Evolutionary conservation across 441 rosid species (phyloP), one percentile per base, ranked within the genome.

Genomic region (Gossypium gossypioides): DNA sequence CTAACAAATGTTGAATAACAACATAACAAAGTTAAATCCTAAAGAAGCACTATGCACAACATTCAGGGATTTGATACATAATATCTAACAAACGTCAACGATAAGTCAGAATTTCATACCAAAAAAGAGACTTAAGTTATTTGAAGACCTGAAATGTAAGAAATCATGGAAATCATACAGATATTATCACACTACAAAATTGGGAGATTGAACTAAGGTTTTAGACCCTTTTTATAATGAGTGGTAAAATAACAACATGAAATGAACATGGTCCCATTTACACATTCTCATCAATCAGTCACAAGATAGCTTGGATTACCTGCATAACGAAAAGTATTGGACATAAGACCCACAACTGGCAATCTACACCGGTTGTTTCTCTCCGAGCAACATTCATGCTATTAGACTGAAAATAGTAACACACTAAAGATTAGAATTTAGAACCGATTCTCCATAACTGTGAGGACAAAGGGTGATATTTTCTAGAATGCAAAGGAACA

Each of bases 341-440:
- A 75, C 88, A 95, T 80, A 95, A 79, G 37, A 95, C 80, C 99
- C 87, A 92, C 75, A 95, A 72, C 51, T 95, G 98, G 34, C 99
- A 98, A 70, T 90, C 92, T 50, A 95, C 99, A 9, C 99, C 98
- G 73, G 99, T 88, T 8, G 99, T 95, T 89, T 92, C 98, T 68
- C 99, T 98, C 99, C 98, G 92, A 34, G 92, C 98, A 64, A 95
- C 99, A 65, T 95, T 97, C 99, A 95, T 95, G 77, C 99, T 86
- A 77, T 95, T 92, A 63, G 99, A 97, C 99, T 95, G 81, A 63
- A 72, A 75, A 77, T 12, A 75, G 74, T 25, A 71, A 57, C 8
- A 13, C 13, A 19, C 6, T 16, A 34, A 51, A 51, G 4, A 69
- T 16, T 2, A 37, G 6, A 67, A 62, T 72, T 16, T 3, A 71